Base-by-base conservation (phyloP, 805 yeast species). In the Lachancea lanzarotensis region DNA sequence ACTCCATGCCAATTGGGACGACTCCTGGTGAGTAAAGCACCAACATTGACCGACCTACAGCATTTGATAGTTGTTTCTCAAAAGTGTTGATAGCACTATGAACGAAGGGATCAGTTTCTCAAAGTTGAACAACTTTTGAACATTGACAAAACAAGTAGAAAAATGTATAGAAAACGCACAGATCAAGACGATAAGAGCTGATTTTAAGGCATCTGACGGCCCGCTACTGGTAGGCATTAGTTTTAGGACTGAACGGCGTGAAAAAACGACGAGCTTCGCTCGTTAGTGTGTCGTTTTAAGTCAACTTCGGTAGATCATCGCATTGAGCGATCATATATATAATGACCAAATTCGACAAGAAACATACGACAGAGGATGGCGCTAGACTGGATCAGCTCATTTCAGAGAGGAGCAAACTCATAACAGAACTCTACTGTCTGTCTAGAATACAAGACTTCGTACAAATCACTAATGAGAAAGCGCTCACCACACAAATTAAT, bases 391-490 rank as follows among this genome's bases (percentile, higher is more conserved):
- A 58, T 2, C 72, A 69, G 40, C 62, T 78, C n/a, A 65, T 77
- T 11, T 67, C 70, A 48, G 67, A 68, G 37, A 67, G 88, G 40
- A 78, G 78, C 53, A 66, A 81, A 22, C 78, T 78, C 54, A 66
- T 82, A 19, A 71, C 82, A 1, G 84, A 81, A 59, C 64, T 82
- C 15, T 82, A 78, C 56, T 75, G 80, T 50, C 73, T 82, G 12
- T 69, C 84, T 10, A 61, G 77, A 48, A 61, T 77, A 42, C 77
- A 81, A 16, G 66, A 70, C 45, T 57, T 75, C 45, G 45, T 69
- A 38, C 54, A 61, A 4, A 52, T 79, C 68, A 39, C 66, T 57
- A 51, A 70, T 71, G 47, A 69, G 55, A 47, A 69, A 53, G 40
- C 69, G 55, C 67, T 49, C 43, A 58, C 58, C 46, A 68, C 53